These are phyloP conservation scores for Carex littledalei DNA, from an alignment of 176 grass and related monocot species.

Conservation along the genomic window DNA sequence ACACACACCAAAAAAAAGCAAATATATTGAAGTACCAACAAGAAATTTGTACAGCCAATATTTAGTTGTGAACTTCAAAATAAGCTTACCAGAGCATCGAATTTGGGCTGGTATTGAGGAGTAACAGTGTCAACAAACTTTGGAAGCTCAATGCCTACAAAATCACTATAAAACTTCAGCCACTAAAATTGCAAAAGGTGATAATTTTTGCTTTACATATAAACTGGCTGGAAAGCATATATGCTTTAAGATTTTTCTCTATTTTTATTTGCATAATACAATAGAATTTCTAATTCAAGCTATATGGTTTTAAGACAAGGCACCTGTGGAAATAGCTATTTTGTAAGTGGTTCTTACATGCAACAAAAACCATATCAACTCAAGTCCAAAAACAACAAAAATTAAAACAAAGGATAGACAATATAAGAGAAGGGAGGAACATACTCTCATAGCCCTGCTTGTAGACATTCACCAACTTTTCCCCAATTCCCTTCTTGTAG, in stretches of 20 bases:
- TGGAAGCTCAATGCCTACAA: conserved; percentile 82
- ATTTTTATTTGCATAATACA: background rate
- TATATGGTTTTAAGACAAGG: background rate
- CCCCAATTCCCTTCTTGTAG: conserved; percentile 82
- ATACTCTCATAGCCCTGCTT: conserved; percentile 89
- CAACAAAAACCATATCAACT: background rate
- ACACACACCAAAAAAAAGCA: background rate
- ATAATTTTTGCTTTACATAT: background rate
- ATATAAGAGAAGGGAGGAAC: conserved; percentile 4
- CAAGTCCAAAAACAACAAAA: background rate
- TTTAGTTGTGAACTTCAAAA: background rate
- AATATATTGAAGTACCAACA: background rate
- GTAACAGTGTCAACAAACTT: conserved; percentile 86
- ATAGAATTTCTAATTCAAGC: background rate
- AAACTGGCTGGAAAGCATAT: background rate
- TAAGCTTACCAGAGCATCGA: conserved; percentile 69
- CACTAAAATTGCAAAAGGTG: background rate
- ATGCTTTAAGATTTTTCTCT: background rate
- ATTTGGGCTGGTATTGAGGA: conserved; percentile 85
- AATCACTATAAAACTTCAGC: background rate
- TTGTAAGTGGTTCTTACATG: background rate
- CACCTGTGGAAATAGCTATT: background rate
- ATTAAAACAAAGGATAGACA: background rate
- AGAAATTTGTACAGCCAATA: background rate
- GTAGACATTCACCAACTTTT: conserved; percentile 71